Conservation (phyloP, 257 asterid species). For the Solanum chmielewskii region DNA sequence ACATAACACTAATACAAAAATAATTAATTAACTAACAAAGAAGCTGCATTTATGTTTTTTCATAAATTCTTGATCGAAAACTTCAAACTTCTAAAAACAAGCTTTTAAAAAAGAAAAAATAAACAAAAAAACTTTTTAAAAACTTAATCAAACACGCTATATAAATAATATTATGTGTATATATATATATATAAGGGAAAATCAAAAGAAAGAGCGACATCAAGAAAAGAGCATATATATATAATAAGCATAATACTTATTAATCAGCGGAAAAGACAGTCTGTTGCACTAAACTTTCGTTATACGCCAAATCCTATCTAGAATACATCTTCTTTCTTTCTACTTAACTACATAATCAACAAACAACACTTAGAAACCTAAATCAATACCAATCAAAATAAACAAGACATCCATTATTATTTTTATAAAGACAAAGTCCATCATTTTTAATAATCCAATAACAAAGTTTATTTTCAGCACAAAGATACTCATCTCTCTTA, state of each 20-base stretch:
- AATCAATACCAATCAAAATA: background rate
- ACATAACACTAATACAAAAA: no score
- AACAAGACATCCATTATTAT: background rate
- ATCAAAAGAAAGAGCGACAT: background rate
- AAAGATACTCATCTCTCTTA: background rate
- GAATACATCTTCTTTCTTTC: background rate
- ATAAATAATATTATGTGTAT: background rate
- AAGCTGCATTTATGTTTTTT: no score
- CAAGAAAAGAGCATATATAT: background rate
- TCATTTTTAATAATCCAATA: background rate
- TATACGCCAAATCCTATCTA: background rate
- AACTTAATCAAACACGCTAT: no score
- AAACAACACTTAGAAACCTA: background rate
- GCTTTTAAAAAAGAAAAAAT: no score
- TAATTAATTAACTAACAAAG: no score
- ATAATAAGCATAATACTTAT: background rate
- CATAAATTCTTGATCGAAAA: no score
- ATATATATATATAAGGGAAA: background rate
- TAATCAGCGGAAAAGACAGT: no score
- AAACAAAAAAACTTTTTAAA: no score
- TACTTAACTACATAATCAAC: background rate
- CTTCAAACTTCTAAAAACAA: no score
- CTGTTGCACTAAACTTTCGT: accelerated
- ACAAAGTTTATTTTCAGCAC: background rate
- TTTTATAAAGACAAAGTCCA: background rate